Percentiles rank a stretch among this genome's conserved stretches.
phyloP scores from a whole-genome alignment of 148 eudicot species.

The Chenopodium album region DNA sequence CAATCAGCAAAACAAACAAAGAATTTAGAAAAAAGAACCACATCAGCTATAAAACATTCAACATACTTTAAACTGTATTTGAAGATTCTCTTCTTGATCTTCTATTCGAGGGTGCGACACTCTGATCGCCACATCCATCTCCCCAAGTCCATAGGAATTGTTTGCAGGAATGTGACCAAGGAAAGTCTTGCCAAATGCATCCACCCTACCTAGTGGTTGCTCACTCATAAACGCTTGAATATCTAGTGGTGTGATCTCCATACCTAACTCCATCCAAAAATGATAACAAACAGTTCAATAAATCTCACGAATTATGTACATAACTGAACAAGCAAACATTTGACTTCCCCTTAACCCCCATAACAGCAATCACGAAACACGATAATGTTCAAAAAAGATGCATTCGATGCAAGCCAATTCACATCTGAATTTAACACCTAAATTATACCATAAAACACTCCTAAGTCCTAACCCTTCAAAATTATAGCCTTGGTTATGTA shows the following conservation, averaged over 20 bases:
- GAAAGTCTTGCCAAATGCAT: constrained; percentile 33
- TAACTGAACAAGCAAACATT: neutral
- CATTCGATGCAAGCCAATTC: neutral
- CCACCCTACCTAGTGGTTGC: constrained; percentile 18
- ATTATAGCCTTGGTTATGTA: neutral
- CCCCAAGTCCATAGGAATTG: constrained; percentile 30
- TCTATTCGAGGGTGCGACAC: constrained; percentile 22
- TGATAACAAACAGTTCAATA: neutral
- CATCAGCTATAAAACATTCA: neutral
- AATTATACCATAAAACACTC: neutral
- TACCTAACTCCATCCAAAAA: neutral
- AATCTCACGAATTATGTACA: neutral
- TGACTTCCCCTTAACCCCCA: neutral
- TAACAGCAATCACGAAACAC: neutral
- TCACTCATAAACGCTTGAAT: constrained; percentile 21
- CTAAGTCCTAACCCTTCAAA: neutral
- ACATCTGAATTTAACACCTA: neutral
- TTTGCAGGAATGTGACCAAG: constrained; percentile 21
- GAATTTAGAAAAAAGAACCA: neutral
- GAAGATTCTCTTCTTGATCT: constrained; percentile 17
- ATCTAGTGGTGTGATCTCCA: constrained; percentile 32
- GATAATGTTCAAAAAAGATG: neutral
- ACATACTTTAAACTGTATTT: constrained; percentile 26
- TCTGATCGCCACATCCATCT: constrained; percentile 34
- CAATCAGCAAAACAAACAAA: neutral